Evolutionary conservation across 148 eudicot genomes (phyloP).

Genomic region (Drosera capensis): DNA sequence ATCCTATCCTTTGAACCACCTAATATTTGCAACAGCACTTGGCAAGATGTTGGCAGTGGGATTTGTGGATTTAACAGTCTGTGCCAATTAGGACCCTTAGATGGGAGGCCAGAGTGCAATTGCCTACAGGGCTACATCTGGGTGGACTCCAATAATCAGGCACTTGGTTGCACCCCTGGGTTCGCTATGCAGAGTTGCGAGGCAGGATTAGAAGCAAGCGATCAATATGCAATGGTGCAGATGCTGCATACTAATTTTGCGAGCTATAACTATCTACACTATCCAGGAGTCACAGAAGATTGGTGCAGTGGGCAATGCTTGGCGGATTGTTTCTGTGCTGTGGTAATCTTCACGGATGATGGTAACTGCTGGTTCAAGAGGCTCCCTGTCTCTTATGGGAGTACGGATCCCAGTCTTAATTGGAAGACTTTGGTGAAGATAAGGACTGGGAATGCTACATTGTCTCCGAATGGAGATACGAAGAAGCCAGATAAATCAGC

Average conservation of each 20-base stretch:
- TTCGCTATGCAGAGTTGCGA: background rate
- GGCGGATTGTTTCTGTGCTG: slow-evolving; percentile 21
- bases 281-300: background rate
- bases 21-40: background rate
- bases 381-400: slow-evolving; percentile 17
- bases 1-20: background rate
- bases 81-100: background rate
- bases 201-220: background rate
- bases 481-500: background rate
- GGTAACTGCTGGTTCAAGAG: slow-evolving; percentile 19
- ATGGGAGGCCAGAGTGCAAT: background rate
- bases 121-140: background rate
- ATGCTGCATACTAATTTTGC: slow-evolving; percentile 3
- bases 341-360: slow-evolving; percentile 4
- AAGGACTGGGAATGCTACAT: background rate
- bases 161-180: background rate
- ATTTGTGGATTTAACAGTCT: background rate
- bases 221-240: background rate
- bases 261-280: background rate
- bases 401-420: background rate
- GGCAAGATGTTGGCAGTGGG: background rate
- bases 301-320: slow-evolving; percentile 4
- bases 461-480: background rate
- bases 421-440: background rate
- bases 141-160: background rate